Conservation (phyloP, 1,284 basidiomycete genomes). For the Ceratobasidium sp. region DNA sequence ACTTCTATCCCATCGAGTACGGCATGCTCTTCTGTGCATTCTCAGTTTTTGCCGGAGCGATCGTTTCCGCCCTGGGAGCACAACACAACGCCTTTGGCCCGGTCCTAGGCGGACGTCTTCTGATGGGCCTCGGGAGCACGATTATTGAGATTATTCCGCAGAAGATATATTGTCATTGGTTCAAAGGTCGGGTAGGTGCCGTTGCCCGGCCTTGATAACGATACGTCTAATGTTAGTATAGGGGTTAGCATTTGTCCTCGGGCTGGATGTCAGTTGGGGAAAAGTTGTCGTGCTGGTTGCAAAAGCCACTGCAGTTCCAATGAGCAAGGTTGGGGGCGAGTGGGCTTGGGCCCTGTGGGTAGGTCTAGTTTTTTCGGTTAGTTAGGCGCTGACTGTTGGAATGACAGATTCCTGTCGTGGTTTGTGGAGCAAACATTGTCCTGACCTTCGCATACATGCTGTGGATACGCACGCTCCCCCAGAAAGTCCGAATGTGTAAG, state of each 20-base stretch:
- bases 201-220: not conserved
- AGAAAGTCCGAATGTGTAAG: conserved; percentile 10
- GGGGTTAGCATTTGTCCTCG: conserved; percentile 29
- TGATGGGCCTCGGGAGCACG: conserved; percentile 27
- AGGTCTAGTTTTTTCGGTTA: too few species aligned
- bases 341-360: conserved; percentile 29
- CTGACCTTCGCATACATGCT: conserved; percentile 24
- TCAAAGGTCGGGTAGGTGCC: conserved; percentile 4
- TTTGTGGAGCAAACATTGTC: conserved; percentile 13
- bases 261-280: conserved; percentile 24
- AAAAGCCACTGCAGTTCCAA: conserved; percentile 18
- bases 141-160: conserved; percentile 29
- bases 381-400: too few species aligned
- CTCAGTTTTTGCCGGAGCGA: conserved; percentile 20
- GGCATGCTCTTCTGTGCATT: conserved; percentile 31
- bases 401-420: conserved; percentile 8
- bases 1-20: conserved; percentile 23
- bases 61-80: conserved; percentile 17
- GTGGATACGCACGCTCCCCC: conserved; percentile 23
- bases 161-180: conserved; percentile 29
- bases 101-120: conserved; percentile 20
- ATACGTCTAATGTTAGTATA: not conserved
- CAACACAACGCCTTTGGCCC: conserved; percentile 11
- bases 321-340: conserved; percentile 5
- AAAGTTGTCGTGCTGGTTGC: conserved; percentile 21